Evolutionary conservation across 139 green algal species (phyloP), one percentile per base, ranked within the genome.

Genomic region (Chlorella sp.): DNA sequence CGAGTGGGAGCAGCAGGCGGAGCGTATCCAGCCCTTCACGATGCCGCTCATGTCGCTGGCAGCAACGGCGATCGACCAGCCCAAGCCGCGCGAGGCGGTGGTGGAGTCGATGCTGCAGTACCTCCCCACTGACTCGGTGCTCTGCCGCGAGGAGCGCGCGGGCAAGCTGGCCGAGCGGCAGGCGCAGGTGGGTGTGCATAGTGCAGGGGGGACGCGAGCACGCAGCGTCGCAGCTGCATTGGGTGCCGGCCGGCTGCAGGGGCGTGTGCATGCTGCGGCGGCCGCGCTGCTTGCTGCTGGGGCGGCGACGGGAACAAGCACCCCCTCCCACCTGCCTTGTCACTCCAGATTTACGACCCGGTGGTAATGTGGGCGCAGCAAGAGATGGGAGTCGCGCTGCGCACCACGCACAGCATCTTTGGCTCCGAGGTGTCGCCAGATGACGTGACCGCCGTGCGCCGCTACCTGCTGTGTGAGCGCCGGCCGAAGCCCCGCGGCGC

Each of bases 31-130:
- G 62, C 84, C 91, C 38, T 89, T 91, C 79, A 93, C 92, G n/a
- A 98, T 98, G 95, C 95, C 95, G 3, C 78, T 98, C 5, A 98
- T 95, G 90, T 89, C 87, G 48, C 81, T 98, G 29, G 90, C 87
- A 48, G 86, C 91, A n/a, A 98, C 93, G 8, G 90, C 94, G 0
- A 89, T 98, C 31, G 95, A 98, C 71, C 85, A 97, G 85, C 91
- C 91, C 51, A 90, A 91, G 65, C 74, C 84, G 2, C 73, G 87
- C 0, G 67, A 85, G 1, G 69, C 76, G 17, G 87, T 98, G 12
- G 87, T 97, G 0, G 83, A 90, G 31, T 90, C 84, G 21, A 76
- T 98, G 71, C 67, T 98, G 21, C 86, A 88, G 71, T 98, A 93
- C 81, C 76, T 98, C 2, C 86, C 94, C 70, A 95, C 94, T 14